phyloP scores from a whole-genome alignment of 345 rosid genomes.

The Lenwebbia sp. region DNA sequence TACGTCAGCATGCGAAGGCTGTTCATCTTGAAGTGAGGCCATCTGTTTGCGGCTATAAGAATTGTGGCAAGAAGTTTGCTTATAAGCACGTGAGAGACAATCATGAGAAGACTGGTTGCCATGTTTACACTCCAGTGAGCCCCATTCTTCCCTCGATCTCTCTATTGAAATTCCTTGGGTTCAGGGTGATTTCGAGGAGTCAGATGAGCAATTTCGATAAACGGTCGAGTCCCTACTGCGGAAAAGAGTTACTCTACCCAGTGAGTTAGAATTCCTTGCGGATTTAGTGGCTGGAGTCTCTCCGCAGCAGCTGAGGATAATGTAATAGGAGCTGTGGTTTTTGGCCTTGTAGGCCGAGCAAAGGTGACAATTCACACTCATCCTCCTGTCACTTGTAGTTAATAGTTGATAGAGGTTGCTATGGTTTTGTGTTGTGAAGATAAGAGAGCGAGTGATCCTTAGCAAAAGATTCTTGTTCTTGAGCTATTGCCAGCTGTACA shows the following conservation, averaged over 20 bases:
- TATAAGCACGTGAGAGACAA: constrained; percentile 78
- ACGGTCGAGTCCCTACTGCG: constrained; percentile 41
- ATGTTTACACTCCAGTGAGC: constrained; percentile 51
- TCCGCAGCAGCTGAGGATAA: background rate
- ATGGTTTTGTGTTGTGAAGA: background rate
- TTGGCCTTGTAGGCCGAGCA: background rate
- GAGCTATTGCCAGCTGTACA: background rate
- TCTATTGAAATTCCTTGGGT: background rate
- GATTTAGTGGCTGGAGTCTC: background rate
- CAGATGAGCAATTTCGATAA: constrained; percentile 49
- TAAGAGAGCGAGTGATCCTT: background rate
- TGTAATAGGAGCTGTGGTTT: background rate
- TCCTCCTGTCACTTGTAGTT: no score
- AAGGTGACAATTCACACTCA: background rate
- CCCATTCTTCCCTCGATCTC: background rate
- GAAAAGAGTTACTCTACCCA: constrained; percentile 47
- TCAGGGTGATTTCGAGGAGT: constrained; percentile 68
- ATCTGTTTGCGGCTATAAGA: constrained; percentile 42
- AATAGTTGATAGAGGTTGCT: no score
- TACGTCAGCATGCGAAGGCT: constrained; percentile 43
- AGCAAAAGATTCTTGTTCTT: background rate
- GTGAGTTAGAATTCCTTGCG: background rate
- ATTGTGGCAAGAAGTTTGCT: constrained; percentile 63
- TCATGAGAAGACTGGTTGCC: constrained; percentile 51
- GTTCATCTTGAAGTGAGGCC: constrained; percentile 50